These are phyloP conservation scores for Salvia rosmarinus DNA, from an alignment of 257 asterid species.

Conservation along the genomic window DNA sequence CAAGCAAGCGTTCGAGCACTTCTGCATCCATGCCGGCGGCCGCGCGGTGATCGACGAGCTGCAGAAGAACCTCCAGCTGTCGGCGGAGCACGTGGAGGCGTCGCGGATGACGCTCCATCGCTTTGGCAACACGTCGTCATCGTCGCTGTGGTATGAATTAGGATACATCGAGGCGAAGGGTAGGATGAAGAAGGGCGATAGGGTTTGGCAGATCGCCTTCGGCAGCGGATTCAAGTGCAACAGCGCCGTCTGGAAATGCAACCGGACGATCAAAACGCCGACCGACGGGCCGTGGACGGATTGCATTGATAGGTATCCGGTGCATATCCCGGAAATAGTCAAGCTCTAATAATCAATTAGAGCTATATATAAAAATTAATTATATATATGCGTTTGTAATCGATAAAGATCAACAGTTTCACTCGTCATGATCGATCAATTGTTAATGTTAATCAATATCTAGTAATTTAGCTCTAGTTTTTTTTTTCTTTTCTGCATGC, in stretches of 20 bases:
- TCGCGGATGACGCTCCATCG: constrained; percentile 63
- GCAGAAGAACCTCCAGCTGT: constrained; percentile 56
- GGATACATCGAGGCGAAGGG: constrained; percentile 62
- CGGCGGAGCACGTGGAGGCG: constrained; percentile 62
- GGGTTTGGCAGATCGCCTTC: constrained; percentile 64
- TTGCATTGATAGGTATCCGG: constrained; percentile 56
- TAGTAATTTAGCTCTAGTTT: constrained; percentile 14
- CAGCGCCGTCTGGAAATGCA: constrained; percentile 72
- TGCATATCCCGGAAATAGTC: constrained; percentile 61
- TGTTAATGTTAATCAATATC: constrained; percentile 29
- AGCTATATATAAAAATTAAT: not conserved
- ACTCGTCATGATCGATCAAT: constrained; percentile 11
- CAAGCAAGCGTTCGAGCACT: constrained; percentile 63
- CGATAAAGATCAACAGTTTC: constrained; percentile 5
- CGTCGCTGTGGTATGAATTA: constrained; percentile 63
- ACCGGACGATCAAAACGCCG: constrained; percentile 50
- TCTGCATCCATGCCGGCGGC: constrained; percentile 67
- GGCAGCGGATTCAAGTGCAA: constrained; percentile 71
- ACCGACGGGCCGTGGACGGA: constrained; percentile 57
- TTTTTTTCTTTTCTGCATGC: constrained; percentile 36
- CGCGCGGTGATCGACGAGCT: constrained; percentile 68
- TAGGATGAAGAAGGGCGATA: constrained; percentile 60
- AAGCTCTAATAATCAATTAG: constrained; percentile 43
- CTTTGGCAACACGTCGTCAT: constrained; percentile 61
- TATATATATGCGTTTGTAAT: not conserved